Percentiles rank a stretch among this genome's conserved stretches.
These are phyloP conservation scores for Pseudozyma thailandica DNA, from an alignment of 1,284 basidiomycete genomes.

Conservation along the genomic window DNA sequence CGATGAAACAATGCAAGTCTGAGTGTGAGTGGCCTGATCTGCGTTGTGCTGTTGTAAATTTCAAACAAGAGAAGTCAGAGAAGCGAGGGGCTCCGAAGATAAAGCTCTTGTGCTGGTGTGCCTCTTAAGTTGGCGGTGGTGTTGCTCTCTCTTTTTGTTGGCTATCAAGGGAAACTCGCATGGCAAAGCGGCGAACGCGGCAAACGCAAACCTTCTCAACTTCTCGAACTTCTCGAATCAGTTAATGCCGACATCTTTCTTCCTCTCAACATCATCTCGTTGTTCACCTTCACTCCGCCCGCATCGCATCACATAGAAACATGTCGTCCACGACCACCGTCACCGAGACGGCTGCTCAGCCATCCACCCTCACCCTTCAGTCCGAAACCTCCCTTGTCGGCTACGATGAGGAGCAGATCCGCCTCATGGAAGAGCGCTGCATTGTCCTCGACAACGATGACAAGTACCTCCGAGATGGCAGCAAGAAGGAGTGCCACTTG, in stretches of 20 bases:
- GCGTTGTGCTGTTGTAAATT: background rate
- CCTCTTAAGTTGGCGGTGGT: background rate
- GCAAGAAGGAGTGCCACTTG: slow-evolving; percentile 99
- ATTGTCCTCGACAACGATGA: slow-evolving; percentile 94
- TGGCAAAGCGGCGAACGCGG: background rate
- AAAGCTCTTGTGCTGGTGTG: background rate
- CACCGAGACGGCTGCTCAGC: slow-evolving; percentile 25
- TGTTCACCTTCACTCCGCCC: background rate
- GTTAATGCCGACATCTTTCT: background rate
- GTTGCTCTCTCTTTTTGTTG: background rate
- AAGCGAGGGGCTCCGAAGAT: background rate
- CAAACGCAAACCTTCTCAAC: slow-evolving; percentile 6
- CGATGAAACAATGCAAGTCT: too few species aligned
- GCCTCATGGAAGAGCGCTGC: slow-evolving; percentile 96
- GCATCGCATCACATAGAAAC: background rate
- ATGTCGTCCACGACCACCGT: slow-evolving; percentile 36
- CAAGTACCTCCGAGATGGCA: slow-evolving; percentile 71
- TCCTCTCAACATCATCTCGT: background rate
- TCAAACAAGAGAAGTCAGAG: background rate
- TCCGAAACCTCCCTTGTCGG: slow-evolving; percentile 56
- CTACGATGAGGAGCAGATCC: slow-evolving; percentile 71
- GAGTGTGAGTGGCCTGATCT: slow-evolving; percentile 3
- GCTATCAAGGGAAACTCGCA: too few species aligned
- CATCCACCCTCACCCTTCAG: slow-evolving; percentile 27
- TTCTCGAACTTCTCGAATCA: background rate